Evolutionary conservation across 108 stramenopile species (phyloP).

Genomic region (Conticribra guillardii): DNA sequence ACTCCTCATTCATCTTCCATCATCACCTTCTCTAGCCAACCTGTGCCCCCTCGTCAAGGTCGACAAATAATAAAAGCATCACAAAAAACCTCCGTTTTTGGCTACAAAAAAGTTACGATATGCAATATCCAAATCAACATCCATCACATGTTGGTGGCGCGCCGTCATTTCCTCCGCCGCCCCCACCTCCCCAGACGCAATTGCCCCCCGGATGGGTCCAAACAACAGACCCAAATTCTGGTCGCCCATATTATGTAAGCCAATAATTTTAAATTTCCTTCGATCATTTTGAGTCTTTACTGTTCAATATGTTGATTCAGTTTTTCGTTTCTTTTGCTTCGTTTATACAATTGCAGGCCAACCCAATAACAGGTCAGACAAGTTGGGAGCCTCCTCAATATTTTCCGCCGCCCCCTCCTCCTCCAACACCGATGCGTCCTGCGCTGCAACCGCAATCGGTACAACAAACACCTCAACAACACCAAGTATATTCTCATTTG

Average conservation of each 20-base stretch:
- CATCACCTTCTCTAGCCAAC: no score
- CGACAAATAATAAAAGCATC: no score
- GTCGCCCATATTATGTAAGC: neutral
- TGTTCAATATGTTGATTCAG: neutral
- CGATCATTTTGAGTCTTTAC: neutral
- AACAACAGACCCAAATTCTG: conserved; percentile 32
- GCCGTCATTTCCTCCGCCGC: conserved; percentile 30
- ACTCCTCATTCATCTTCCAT: no score
- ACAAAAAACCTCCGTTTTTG: neutral
- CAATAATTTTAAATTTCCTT: neutral
- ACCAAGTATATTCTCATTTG: conserved; percentile 3
- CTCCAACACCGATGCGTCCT: conserved; percentile 7
- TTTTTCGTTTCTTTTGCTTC: neutral
- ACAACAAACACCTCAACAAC: conserved; percentile 12
- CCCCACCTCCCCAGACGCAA: conserved; percentile 24
- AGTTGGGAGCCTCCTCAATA: conserved; percentile 49
- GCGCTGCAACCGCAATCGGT: neutral
- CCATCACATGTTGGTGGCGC: neutral
- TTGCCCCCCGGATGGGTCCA: conserved; percentile 52
- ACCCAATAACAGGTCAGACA: conserved; percentile 53
- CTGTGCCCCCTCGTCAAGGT: no score
- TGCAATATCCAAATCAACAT: conserved; percentile 19
- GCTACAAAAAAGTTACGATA: neutral
- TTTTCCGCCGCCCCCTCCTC: conserved; percentile 33
- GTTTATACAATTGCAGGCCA: conserved; percentile 34